Evolutionary conservation across 2,329 filamentous ascomycete genomes (phyloP).

Genomic region (Ceratocystis harringtonii): DNA sequence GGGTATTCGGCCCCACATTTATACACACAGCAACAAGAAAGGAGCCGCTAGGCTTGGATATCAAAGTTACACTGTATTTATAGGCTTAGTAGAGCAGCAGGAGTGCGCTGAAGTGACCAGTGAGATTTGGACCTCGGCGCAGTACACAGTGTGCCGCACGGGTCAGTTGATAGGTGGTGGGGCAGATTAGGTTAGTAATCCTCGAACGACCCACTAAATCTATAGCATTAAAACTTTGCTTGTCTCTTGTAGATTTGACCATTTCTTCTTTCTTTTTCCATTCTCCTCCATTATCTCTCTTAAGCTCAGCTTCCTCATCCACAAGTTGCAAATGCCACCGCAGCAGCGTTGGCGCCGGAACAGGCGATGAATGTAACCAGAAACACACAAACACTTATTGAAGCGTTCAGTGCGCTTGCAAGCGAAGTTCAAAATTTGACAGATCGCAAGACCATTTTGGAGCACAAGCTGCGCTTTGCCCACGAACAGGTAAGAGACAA

Average conservation of each 20-base stretch:
- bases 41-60: not conserved
- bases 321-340: conserved; percentile 14
- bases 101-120: not conserved
- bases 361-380: conserved; percentile 16
- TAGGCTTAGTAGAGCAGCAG: too few species aligned
- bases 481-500: conserved; percentile 44
- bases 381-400: conserved; percentile 40
- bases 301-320: not conserved
- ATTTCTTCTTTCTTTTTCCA: conserved; percentile 18
- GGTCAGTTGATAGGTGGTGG: not conserved
- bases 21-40: not conserved
- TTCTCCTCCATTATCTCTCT: conserved; percentile 14
- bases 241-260: not conserved
- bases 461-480: conserved; percentile 51
- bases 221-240: conserved; percentile 14
- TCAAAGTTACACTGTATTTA: not conserved
- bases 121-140: not conserved
- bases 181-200: conserved; percentile 6
- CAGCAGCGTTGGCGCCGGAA: conserved; percentile 16
- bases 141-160: not conserved
- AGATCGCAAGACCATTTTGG: conserved; percentile 48
- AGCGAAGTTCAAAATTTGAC: conserved; percentile 49
- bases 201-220: conserved; percentile 14
- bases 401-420: conserved; percentile 49
- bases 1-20: not conserved